Conservation (phyloP, 495 filamentous ascomycete genomes). For the Penicillium cosmopolitanum region DNA sequence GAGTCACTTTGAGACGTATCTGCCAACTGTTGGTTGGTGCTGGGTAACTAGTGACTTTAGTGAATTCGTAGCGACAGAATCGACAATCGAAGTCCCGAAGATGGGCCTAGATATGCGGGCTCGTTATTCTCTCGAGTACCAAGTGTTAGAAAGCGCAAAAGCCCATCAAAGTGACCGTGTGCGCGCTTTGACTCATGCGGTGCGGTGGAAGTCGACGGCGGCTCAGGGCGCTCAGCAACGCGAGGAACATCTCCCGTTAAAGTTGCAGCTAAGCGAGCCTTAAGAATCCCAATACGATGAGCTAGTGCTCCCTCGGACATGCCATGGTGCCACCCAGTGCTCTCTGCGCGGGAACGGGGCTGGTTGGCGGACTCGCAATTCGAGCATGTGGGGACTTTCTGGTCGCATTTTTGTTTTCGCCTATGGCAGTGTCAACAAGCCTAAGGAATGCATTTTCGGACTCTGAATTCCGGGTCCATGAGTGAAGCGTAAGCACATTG, state of each 20-base stretch:
- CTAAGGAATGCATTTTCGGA: constrained; percentile 36
- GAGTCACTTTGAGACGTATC: constrained; percentile 17
- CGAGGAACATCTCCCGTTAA: neutral
- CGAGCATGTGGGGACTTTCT: constrained; percentile 26
- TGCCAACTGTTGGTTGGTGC: constrained; percentile 24
- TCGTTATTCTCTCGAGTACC: constrained; percentile 25
- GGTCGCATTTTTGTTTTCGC: constrained; percentile 31
- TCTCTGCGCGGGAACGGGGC: constrained; percentile 24
- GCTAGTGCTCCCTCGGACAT: constrained; percentile 34
- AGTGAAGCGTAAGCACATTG: neutral
- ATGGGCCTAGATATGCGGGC: constrained; percentile 41
- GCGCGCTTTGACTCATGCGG: neutral
- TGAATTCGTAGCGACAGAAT: constrained; percentile 38
- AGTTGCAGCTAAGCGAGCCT: constrained; percentile 23
- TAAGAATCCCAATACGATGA: constrained; percentile 28
- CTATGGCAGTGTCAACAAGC: constrained; percentile 33
- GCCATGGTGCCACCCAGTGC: constrained; percentile 31
- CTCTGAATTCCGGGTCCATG: constrained; percentile 42
- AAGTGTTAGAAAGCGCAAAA: constrained; percentile 36
- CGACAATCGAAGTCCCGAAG: constrained; percentile 41
- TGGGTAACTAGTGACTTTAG: constrained; percentile 37
- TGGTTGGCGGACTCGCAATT: constrained; percentile 30
- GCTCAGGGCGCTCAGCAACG: neutral
- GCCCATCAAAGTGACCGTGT: constrained; percentile 4
- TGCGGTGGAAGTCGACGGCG: neutral